Conservation (phyloP, 1,284 basidiomycete species). For the Puccinia horiana region DNA sequence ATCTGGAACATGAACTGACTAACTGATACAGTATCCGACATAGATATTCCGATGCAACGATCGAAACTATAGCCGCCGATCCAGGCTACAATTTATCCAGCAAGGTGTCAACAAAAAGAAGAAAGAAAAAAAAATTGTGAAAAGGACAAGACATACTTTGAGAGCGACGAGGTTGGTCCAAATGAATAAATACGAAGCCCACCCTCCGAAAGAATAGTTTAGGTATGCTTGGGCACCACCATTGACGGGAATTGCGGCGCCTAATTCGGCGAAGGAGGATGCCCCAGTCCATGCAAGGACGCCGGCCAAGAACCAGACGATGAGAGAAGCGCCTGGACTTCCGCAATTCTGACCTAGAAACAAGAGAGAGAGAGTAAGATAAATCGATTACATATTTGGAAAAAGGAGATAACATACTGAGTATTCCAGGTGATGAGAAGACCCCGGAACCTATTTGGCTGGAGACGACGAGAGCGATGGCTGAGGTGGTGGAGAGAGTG, state of each 20-base stretch:
- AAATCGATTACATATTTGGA: not conserved
- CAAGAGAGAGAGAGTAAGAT: not conserved
- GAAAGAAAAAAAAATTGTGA: not conserved
- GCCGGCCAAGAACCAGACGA: constrained; percentile 65
- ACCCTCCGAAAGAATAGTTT: constrained; percentile 87
- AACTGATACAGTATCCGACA: constrained; percentile 47
- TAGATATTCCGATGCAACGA: constrained; percentile 44
- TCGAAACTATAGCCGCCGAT: constrained; percentile 42
- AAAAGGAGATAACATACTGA: constrained; percentile 11
- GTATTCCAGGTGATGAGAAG: constrained; percentile 45
- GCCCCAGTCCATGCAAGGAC: constrained; percentile 83
- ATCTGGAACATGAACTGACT: constrained; percentile 12
- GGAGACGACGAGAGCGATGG: constrained; percentile 36
- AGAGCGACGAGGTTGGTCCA: constrained; percentile 60
- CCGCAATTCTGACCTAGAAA: constrained; percentile 64
- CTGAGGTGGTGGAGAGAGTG: constrained; percentile 5
- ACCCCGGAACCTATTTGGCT: constrained; percentile 36
- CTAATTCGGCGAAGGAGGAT: constrained; percentile 54
- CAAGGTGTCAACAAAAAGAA: not conserved
- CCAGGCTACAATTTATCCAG: constrained; percentile 18
- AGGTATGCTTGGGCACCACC: constrained; percentile 90
- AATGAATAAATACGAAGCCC: constrained; percentile 69
- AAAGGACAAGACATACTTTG: constrained; percentile 46
- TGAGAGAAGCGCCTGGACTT: constrained; percentile 58
- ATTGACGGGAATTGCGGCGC: constrained; percentile 64